Evolutionary conservation across 2,329 filamentous ascomycete genomes (phyloP).

Genomic region (Colletotrichum sp.): DNA sequence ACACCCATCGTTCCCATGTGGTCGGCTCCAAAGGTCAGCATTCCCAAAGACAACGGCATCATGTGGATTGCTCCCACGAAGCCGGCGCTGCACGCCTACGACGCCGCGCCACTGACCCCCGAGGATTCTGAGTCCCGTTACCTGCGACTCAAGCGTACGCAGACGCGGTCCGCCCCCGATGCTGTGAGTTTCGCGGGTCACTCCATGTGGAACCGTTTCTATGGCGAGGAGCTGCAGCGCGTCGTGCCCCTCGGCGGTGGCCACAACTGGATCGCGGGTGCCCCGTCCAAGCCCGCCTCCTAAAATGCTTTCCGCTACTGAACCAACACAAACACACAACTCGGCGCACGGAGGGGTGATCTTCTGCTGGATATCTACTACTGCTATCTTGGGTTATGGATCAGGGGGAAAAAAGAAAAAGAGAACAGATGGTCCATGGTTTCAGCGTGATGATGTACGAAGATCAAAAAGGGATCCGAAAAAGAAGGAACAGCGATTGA

Average conservation of each 20-base stretch:
- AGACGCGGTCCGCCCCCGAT: neutral
- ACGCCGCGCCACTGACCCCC: neutral
- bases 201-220: constrained; percentile 8
- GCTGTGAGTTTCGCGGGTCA: constrained; percentile 8
- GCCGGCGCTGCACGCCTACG: neutral
- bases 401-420: neutral
- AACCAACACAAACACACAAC: neutral
- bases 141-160: neutral
- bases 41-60: neutral
- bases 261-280: constrained; percentile 6
- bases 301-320: neutral
- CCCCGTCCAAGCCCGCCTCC: neutral
- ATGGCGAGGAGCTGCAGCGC: neutral
- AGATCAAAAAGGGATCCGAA: neutral
- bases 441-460: neutral
- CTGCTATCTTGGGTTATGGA: neutral
- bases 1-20: neutral
- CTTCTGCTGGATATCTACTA: neutral
- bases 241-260: neutral
- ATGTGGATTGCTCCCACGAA: constrained; percentile 4
- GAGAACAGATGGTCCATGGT: neutral
- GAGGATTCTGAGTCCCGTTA: constrained; percentile 7
- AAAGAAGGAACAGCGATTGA: neutral
- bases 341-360: neutral
- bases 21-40: neutral